These are phyloP conservation scores for Boletus hoseneyae DNA, from an alignment of 1,284 basidiomycete genomes.

Conservation along the genomic window DNA sequence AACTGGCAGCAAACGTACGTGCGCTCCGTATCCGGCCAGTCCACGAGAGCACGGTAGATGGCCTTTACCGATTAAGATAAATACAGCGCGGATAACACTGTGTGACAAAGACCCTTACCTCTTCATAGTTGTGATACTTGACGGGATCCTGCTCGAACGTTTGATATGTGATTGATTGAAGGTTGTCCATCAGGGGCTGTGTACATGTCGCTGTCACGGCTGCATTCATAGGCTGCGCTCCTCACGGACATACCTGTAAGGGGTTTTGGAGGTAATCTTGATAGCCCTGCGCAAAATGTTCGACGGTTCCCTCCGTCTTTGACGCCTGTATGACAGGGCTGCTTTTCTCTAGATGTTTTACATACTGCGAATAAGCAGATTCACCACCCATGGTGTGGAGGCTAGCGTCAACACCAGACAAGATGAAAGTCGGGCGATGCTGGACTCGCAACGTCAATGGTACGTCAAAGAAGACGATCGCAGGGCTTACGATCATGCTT, in stretches of 20 bases:
- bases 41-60: constrained; percentile 76
- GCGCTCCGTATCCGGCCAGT: constrained; percentile 56
- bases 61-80: constrained; percentile 47
- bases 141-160: constrained; percentile 98
- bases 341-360: constrained; percentile 78
- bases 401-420: constrained; percentile 63
- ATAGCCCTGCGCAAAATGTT: constrained; percentile 90
- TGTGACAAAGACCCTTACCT: constrained; percentile 45
- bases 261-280: constrained; percentile 96
- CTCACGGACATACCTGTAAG: constrained; percentile 58
- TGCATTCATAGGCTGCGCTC: background rate
- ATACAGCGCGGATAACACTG: constrained; percentile 6
- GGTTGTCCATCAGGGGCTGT: constrained; percentile 95
- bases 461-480: constrained; percentile 15
- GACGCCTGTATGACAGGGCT: constrained; percentile 59
- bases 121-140: constrained; percentile 95
- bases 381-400: constrained; percentile 81
- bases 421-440: constrained; percentile 80
- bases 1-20: constrained; percentile 43
- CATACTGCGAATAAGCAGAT: constrained; percentile 87
- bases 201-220: constrained; percentile 7
- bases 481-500: constrained; percentile 73
- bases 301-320: constrained; percentile 66
- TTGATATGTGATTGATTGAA: constrained; percentile 94
- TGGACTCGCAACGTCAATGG: constrained; percentile 32